Conservation (phyloP, 352 stramenopile genomes). For the Pythium brassicae region DNA sequence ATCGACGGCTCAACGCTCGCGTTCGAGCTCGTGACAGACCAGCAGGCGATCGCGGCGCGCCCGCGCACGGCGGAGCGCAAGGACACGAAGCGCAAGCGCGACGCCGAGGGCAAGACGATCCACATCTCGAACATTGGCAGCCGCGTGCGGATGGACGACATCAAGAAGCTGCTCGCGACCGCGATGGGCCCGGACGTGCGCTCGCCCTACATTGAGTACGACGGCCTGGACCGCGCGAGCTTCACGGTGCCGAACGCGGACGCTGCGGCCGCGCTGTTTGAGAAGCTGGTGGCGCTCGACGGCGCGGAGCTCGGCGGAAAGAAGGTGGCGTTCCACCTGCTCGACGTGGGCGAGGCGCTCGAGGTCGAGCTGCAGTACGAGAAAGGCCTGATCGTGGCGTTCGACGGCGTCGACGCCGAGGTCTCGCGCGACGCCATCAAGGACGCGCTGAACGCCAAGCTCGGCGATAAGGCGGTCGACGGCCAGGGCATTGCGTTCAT, state of each 20-base stretch:
- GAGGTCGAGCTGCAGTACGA: conserved; percentile 80
- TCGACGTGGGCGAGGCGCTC: conserved; percentile 64
- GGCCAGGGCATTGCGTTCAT: conserved; percentile 76
- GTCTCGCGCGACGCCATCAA: conserved; percentile 87
- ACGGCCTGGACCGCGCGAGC: conserved; percentile 69
- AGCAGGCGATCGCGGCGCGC: conserved; percentile 60
- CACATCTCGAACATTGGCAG: conserved; percentile 79
- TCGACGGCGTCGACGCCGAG: conserved; percentile 72
- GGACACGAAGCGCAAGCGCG: conserved; percentile 73
- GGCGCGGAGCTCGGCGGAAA: conserved; percentile 62
- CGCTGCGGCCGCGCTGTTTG: conserved; percentile 52
- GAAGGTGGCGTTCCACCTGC: conserved; percentile 73
- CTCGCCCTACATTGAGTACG: conserved; percentile 78
- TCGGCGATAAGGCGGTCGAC: conserved; percentile 59
- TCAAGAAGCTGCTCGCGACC: conserved; percentile 73
- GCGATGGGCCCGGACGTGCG: conserved; percentile 42
- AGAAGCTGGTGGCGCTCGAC: conserved; percentile 62
- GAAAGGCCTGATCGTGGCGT: conserved; percentile 81
- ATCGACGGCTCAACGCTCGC: conserved; percentile 58
- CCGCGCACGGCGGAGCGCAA: conserved; percentile 54
- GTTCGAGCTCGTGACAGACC: conserved; percentile 79
- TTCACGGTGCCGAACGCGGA: conserved; percentile 53
- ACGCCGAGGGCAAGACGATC: conserved; percentile 65
- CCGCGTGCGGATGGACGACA: conserved; percentile 70
- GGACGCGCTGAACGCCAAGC: conserved; percentile 78